Percentiles rank a stretch among this genome's conserved stretches.
These are phyloP conservation scores for Polytrichum formosum DNA, from an alignment of 225 moss, liverwort and hornwort species.

Conservation along the genomic window DNA sequence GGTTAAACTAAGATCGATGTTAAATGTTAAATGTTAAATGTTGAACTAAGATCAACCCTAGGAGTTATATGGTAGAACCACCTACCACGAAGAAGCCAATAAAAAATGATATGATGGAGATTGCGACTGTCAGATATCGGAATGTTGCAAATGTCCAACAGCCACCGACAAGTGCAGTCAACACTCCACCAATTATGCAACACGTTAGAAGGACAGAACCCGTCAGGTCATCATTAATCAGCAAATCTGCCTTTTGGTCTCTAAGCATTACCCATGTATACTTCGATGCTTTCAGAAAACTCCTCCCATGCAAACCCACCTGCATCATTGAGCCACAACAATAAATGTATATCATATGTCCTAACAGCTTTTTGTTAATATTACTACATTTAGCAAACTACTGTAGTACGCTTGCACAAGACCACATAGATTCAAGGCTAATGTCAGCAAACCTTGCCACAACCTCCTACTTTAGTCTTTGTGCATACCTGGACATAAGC, in stretches of 20 bases:
- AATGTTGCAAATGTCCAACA: conserved; percentile 70
- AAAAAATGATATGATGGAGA: conserved; percentile 64
- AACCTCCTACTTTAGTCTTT: too few relatives aligned
- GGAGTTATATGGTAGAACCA: not conserved
- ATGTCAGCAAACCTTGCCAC: too few relatives aligned
- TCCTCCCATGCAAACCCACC: conserved; percentile 76
- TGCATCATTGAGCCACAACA: conserved; percentile 17
- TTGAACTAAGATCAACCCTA: too few relatives aligned
- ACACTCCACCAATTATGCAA: conserved; percentile 80
- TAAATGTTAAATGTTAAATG: too few relatives aligned
- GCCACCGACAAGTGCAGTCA: conserved; percentile 87
- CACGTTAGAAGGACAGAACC: conserved; percentile 68
- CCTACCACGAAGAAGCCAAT: conserved; percentile 78
- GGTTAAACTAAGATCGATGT: too few relatives aligned
- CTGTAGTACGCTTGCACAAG: too few relatives aligned
- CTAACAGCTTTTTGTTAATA: too few relatives aligned
- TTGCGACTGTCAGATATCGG: conserved; percentile 46
- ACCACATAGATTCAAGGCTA: too few relatives aligned
- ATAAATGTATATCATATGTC: too few relatives aligned
- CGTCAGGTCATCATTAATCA: conserved; percentile 77
- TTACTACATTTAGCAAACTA: too few relatives aligned
- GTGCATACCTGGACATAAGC: conserved; percentile 80
- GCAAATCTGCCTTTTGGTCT: conserved; percentile 48
- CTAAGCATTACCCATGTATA: conserved; percentile 78
- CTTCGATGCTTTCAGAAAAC: conserved; percentile 76